These are phyloP conservation scores for Phytophthora pistaciae DNA, from an alignment of 352 stramenopile genomes.

Conservation along the genomic window DNA sequence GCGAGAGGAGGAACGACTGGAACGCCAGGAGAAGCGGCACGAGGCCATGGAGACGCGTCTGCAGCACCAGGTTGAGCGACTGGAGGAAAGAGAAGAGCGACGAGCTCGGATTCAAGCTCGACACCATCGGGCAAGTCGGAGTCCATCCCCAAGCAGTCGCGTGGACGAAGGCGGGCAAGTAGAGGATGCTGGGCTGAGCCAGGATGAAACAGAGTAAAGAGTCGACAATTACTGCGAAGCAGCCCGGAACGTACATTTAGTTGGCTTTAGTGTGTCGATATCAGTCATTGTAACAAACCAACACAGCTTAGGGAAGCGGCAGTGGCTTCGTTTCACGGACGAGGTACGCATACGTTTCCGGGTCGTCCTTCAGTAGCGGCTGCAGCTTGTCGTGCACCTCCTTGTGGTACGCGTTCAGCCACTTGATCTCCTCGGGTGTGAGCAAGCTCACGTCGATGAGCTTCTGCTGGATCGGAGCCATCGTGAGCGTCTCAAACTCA, in stretches of 20 bases:
- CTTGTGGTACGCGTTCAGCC: conserved; percentile 96
- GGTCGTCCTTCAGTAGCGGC: conserved; percentile 83
- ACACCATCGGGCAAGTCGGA: conserved; percentile 49
- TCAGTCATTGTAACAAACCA: conserved; percentile 1
- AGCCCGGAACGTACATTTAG: background rate
- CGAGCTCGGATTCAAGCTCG: conserved; percentile 35
- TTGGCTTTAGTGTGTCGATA: background rate
- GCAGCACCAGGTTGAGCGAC: conserved; percentile 60
- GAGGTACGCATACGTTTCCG: conserved; percentile 79
- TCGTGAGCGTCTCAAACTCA: conserved; percentile 97
- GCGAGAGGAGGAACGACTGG: conserved; percentile 55
- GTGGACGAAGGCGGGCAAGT: background rate
- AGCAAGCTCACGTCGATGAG: conserved; percentile 96
- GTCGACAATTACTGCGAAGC: background rate
- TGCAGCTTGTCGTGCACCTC: conserved; percentile 93
- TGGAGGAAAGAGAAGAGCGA: conserved; percentile 55
- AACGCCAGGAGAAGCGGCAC: conserved; percentile 60
- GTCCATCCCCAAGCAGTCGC: conserved; percentile 35
- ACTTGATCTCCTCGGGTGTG: conserved; percentile 92
- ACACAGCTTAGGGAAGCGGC: conserved; percentile 25
- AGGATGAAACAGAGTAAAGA: background rate
- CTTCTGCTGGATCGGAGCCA: conserved; percentile 98
- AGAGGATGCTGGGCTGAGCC: conserved; percentile 1
- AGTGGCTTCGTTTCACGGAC: conserved; percentile 79
- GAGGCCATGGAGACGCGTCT: conserved; percentile 53